Conservation (phyloP, 805 yeast species). For the Saccharomycopsis javanensis region DNA sequence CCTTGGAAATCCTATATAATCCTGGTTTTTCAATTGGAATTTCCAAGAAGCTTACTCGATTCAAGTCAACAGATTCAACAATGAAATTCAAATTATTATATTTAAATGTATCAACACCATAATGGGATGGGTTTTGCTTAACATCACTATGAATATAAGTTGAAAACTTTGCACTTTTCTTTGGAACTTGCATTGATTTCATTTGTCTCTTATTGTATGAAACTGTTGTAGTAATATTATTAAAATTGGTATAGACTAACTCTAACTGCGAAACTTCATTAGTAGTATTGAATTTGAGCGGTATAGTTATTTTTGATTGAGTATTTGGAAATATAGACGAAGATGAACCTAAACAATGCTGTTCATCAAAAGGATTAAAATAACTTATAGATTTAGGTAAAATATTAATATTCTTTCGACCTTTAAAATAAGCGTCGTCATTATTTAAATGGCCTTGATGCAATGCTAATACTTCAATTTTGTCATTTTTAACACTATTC, state of each 20-base stretch:
- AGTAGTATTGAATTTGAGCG: slow-evolving; percentile 75
- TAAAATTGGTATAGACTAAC: slow-evolving; percentile 46
- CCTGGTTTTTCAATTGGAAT: slow-evolving; percentile 64
- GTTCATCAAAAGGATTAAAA: slow-evolving; percentile 63
- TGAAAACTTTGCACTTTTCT: slow-evolving; percentile 7
- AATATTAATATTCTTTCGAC: slow-evolving; percentile 76
- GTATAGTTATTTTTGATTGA: slow-evolving; percentile 38
- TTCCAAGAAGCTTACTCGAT: slow-evolving; percentile 34
- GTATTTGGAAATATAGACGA: slow-evolving; percentile 19
- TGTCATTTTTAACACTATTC: neutral
- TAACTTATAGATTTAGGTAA: slow-evolving; percentile 86
- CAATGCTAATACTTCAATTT: slow-evolving; percentile 8
- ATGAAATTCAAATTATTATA: slow-evolving; percentile 1
- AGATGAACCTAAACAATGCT: slow-evolving; percentile 46
- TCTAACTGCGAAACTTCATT: slow-evolving; percentile 60
- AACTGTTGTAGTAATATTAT: slow-evolving; percentile 36
- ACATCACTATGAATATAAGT: slow-evolving; percentile 14
- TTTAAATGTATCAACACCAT: slow-evolving; percentile 15
- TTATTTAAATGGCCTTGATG: neutral
- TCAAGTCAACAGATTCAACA: slow-evolving; percentile 4
- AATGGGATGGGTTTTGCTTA: slow-evolving; percentile 23
- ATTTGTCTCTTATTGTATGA: slow-evolving; percentile 54
- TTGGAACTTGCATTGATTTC: slow-evolving; percentile 25
- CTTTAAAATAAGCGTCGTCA: slow-evolving; percentile 56
- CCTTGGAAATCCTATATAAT: slow-evolving; percentile 57